phyloP scores from a whole-genome alignment of 805 yeast species.

The Zygosaccharomyces lentus region DNA sequence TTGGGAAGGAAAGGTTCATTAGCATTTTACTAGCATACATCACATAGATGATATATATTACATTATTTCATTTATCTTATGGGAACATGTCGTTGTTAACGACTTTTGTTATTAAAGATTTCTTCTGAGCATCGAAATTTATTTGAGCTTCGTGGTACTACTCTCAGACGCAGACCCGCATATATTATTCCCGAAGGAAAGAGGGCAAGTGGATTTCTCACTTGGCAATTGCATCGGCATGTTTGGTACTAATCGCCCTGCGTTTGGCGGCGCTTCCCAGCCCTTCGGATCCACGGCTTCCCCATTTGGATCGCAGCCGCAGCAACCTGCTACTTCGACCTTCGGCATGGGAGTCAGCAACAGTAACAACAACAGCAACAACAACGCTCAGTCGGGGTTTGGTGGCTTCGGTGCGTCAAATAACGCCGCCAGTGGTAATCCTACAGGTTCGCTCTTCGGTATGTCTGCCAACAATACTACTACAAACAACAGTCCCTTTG shows the following conservation, averaged over 20 bases:
- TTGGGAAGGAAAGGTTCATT: background rate
- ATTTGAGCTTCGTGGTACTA: background rate
- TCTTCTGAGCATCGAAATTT: background rate
- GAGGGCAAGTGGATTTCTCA: background rate
- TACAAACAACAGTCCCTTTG: slow-evolving; percentile 20
- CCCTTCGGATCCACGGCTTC: slow-evolving; percentile 22
- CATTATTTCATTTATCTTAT: background rate
- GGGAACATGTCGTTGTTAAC: background rate
- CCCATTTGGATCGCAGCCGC: slow-evolving; percentile 24
- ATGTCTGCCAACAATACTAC: slow-evolving; percentile 23
- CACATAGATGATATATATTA: background rate
- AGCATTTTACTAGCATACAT: background rate
- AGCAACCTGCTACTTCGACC: slow-evolving; percentile 17
- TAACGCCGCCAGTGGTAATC: slow-evolving; percentile 12
- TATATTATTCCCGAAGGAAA: background rate
- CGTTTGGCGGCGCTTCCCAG: slow-evolving; percentile 22
- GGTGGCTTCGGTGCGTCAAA: slow-evolving; percentile 32
- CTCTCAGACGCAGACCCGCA: background rate
- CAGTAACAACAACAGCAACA: slow-evolving; percentile 19
- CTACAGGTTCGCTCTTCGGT: slow-evolving; percentile 33
- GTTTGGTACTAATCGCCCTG: slow-evolving; percentile 22
- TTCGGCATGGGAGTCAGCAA: slow-evolving; percentile 39
- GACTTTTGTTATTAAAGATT: background rate
- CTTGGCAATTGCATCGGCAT: slow-evolving; percentile 10
- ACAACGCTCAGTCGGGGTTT: slow-evolving; percentile 33